phyloP scores from a whole-genome alignment of 2,329 filamentous ascomycete species.

The Colletotrichum navitas region DNA sequence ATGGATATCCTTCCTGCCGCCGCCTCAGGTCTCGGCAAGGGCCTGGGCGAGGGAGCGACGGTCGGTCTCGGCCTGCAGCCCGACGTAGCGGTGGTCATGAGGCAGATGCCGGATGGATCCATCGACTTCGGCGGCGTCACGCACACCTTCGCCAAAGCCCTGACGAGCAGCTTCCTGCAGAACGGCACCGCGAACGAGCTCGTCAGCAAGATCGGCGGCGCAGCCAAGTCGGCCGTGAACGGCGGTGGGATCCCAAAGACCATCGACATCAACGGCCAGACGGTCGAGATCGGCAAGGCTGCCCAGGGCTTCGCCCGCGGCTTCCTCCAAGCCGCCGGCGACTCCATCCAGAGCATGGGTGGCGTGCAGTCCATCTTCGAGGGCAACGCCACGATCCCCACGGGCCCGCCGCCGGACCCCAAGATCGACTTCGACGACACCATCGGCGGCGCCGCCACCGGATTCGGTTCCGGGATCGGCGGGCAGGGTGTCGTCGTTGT shows the following conservation, averaged over 20 bases:
- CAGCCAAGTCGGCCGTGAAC: conserved; percentile 11
- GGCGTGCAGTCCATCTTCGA: conserved; percentile 50
- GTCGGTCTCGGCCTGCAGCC: conserved; percentile 49
- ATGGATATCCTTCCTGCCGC: conserved; percentile 45
- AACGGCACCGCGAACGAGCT: conserved; percentile 50
- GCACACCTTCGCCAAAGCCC: conserved; percentile 46
- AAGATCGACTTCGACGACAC: conserved; percentile 52
- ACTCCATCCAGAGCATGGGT: conserved; percentile 50
- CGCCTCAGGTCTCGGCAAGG: conserved; percentile 48
- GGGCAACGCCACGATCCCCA: conserved; percentile 46
- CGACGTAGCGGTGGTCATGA: conserved; percentile 41
- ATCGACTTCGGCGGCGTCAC: conserved; percentile 45
- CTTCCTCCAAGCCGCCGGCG: conserved; percentile 51
- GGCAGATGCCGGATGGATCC: conserved; percentile 43
- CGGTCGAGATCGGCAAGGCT: conserved; percentile 46
- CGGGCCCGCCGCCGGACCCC: conserved; percentile 42
- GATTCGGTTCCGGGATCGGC: conserved; percentile 53
- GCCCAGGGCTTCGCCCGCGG: conserved; percentile 53
- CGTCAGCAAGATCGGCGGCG: conserved; percentile 32
- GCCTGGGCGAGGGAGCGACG: conserved; percentile 46
- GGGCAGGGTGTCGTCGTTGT: conserved; percentile 50
- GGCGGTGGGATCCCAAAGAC: conserved; percentile 41
- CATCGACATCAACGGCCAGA: conserved; percentile 37
- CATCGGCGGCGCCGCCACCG: conserved; percentile 51
- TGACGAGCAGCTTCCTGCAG: conserved; percentile 50